Percentiles rank a stretch among this genome's conserved stretches.
Conservation (phyloP, 2,329 filamentous ascomycete species). For the Colletotrichum magnum region DNA sequence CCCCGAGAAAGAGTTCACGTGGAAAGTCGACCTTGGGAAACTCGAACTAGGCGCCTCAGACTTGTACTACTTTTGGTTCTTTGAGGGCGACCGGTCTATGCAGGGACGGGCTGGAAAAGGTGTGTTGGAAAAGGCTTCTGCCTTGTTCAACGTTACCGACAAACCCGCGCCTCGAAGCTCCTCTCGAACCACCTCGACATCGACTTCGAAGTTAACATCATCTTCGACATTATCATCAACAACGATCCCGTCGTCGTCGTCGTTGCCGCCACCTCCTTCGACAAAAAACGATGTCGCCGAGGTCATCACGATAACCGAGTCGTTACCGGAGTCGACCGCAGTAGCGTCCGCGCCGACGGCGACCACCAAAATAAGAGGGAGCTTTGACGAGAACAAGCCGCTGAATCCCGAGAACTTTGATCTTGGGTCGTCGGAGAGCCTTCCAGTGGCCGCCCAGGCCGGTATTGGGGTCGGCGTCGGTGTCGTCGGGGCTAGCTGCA, state of each 20-base stretch:
- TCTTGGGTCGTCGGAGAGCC: neutral
- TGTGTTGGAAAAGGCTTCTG: constrained; percentile 5
- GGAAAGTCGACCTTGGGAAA: constrained; percentile 39
- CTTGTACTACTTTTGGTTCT: constrained; percentile 44
- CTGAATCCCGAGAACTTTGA: neutral
- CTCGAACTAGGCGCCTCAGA: constrained; percentile 39
- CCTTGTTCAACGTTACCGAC: constrained; percentile 44
- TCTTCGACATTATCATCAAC: neutral
- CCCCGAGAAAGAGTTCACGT: constrained; percentile 35
- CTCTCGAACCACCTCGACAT: neutral
- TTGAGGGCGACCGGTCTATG: constrained; percentile 34
- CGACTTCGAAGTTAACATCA: neutral
- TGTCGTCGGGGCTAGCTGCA: neutral
- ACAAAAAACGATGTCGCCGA: neutral
- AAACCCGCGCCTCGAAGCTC: neutral
- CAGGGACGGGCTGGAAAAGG: constrained; percentile 27
- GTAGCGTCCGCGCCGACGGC: neutral
- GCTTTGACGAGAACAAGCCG: neutral
- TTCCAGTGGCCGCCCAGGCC: constrained; percentile 15
- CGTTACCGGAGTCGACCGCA: accelerated
- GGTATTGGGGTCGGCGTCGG: constrained; percentile 20
- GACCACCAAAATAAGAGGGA: neutral
- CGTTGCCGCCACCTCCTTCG: neutral
- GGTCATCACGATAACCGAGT: no score
- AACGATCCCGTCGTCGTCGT: neutral